Percentiles rank a stretch among this genome's conserved stretches.
Evolutionary conservation across 352 stramenopile genomes (phyloP).

Genomic region (Globisporangium megalacanthum): DNA sequence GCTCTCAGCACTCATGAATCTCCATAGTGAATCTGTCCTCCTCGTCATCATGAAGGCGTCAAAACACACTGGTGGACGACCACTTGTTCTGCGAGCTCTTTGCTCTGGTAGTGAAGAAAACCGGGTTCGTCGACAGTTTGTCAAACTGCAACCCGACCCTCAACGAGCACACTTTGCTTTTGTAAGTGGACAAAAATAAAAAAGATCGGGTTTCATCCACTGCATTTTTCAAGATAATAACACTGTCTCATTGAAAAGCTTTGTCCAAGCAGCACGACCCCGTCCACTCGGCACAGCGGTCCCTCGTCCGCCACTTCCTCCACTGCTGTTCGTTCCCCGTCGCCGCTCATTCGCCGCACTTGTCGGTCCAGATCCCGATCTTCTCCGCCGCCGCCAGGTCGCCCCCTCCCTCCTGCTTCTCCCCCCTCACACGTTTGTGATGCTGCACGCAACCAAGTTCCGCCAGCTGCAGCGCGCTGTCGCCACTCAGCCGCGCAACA

Average conservation of each 20-base stretch:
- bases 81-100: no score
- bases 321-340: no score
- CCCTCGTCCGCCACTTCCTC: no score
- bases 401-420: neutral
- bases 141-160: neutral
- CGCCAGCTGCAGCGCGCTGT: constrained; percentile 39
- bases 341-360: neutral
- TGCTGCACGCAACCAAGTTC: constrained; percentile 63
- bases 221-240: neutral
- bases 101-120: no score
- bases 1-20: no score
- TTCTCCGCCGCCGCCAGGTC: constrained; percentile 6
- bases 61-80: neutral
- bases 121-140: neutral
- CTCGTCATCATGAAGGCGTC: no score
- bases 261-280: no score
- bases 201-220: neutral
- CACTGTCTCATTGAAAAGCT: neutral
- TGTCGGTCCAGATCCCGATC: constrained; percentile 8
- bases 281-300: neutral
- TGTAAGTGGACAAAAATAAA: neutral
- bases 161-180: neutral
- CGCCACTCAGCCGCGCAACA: constrained; percentile 20
- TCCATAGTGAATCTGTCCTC: no score
- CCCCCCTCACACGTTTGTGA: constrained; percentile 8